Base-by-base conservation (phyloP, 2,329 filamentous ascomycete genomes). In the Emericellopsis atlantica region DNA sequence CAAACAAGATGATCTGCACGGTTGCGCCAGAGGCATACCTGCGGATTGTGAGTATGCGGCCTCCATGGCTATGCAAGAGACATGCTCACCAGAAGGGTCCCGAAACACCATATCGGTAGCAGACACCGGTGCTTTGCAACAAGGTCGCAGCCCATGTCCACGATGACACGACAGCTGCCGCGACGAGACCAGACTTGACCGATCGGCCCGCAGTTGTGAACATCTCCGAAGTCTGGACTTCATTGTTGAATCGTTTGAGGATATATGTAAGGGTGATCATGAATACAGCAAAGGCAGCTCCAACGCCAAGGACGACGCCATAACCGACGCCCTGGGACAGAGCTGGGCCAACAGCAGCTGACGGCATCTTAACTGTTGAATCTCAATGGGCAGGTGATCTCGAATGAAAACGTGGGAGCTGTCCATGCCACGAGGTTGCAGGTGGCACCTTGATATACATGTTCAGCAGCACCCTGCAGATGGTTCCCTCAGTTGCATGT, bases 131-230 rank as follows among this genome's bases (percentile, higher is more conserved):
- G 2, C 77, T 84, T 54, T 92, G 85, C 3, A 92, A 69, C 2
- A 90, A 67, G 0, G 85, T 92, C 18, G 85, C 87, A 1, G 86
- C 87, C 87, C 87, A 94, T 0, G 88, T 94, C 88, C 89, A 95
- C 5, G 82, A 88, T 14, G 83, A 89, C 4, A 94, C 86, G n/a
- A 95, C 88, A 14, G 87, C 88, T 5, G 85, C 84, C 10, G 85
- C 84, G 1, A 94, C 86, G 12, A 95, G 70, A 35, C 88, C 89
- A 8, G 85, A 88, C 56, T 94, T 95, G 49, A 95, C 85, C 2
- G 84, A 88, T 46, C 89, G 72, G 15, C 87, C 87, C 39, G 88
- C 88, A 0, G 88, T 94, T 47, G 75, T 88, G 69, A 95, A 95
- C 76, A 88, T 92, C 64, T 95, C 88, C 0, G 84, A 89, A 0